phyloP scores from a whole-genome alignment of 805 yeast species.

The Candida golubevii region DNA sequence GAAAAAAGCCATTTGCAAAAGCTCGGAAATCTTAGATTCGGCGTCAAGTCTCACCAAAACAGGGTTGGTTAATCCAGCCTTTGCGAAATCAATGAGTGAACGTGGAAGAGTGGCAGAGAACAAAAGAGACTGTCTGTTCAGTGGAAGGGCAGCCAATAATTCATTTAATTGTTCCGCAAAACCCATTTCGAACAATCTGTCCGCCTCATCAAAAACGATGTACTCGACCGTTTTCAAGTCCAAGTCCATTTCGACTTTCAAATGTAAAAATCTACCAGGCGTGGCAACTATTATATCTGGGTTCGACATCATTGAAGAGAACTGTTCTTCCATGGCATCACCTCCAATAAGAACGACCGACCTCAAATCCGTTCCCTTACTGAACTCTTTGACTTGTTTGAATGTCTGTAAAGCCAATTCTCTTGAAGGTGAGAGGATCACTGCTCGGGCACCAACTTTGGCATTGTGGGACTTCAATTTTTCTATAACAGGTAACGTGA shows the following conservation, averaged over 20 bases:
- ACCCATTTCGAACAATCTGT: constrained; percentile 93
- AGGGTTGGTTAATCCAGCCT: constrained; percentile 92
- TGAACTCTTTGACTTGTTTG: constrained; percentile 83
- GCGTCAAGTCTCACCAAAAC: constrained; percentile 90
- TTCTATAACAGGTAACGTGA: constrained; percentile 85
- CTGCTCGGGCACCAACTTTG: constrained; percentile 82
- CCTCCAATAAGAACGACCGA: constrained; percentile 89
- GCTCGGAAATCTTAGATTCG: constrained; percentile 84
- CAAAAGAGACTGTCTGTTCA: constrained; percentile 78
- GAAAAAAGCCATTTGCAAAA: constrained; percentile 85
- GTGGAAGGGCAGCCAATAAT: constrained; percentile 75
- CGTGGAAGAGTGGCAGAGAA: constrained; percentile 95
- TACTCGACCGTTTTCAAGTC: constrained; percentile 82
- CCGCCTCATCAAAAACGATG: constrained; percentile 96
- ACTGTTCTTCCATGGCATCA: constrained; percentile 97
- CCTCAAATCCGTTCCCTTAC: constrained; percentile 78
- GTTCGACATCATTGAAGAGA: constrained; percentile 83
- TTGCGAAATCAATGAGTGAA: constrained; percentile 91
- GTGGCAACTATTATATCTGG: constrained; percentile 96
- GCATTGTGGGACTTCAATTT: constrained; percentile 79
- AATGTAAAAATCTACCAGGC: constrained; percentile 95
- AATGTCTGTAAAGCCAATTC: constrained; percentile 93
- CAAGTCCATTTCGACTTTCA: constrained; percentile 91
- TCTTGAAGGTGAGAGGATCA: constrained; percentile 90
- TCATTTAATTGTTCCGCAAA: constrained; percentile 92